Percentiles rank a stretch among this genome's conserved stretches.
These are phyloP conservation scores for Botryobasidium botryosum DNA, from an alignment of 768 basidiomycete genomes.

Conservation along the genomic window DNA sequence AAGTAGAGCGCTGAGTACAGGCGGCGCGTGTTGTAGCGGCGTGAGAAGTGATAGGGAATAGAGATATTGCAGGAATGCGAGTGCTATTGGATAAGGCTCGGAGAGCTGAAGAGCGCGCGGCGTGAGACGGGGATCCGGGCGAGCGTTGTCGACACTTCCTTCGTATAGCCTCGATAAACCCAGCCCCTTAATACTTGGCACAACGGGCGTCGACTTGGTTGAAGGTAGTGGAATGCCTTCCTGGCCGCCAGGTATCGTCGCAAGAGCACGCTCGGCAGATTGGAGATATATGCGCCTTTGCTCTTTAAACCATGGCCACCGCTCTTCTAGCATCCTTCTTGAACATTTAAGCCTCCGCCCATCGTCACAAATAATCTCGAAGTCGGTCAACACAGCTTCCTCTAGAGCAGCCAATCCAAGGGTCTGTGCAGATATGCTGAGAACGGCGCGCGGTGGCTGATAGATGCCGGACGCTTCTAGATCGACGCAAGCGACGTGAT, in stretches of 20 bases:
- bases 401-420: constrained; percentile 73
- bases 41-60: constrained; percentile 78
- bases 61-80: constrained; percentile 87
- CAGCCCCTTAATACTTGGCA: not conserved
- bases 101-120: constrained; percentile 67
- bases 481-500: constrained; percentile 79
- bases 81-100: constrained; percentile 74
- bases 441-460: constrained; percentile 51
- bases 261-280: constrained; percentile 38
- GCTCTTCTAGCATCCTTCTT: constrained; percentile 64
- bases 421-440: constrained; percentile 61
- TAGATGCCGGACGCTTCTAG: constrained; percentile 94
- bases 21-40: constrained; percentile 78
- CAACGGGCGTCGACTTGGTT: no score
- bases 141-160: constrained; percentile 14
- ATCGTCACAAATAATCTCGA: constrained; percentile 86
- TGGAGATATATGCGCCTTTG: constrained; percentile 43
- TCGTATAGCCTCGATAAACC: not conserved
- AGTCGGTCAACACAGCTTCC: constrained; percentile 69
- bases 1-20: constrained; percentile 74
- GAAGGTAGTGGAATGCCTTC: not conserved
- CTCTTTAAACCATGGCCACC: constrained; percentile 91
- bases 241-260: constrained; percentile 29
- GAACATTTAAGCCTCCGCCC: constrained; percentile 70
- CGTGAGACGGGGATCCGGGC: constrained; percentile 64